Evolutionary conservation across 371 early-diverging fungal species (phyloP).

Genomic region (Chytridium lagenaria): DNA sequence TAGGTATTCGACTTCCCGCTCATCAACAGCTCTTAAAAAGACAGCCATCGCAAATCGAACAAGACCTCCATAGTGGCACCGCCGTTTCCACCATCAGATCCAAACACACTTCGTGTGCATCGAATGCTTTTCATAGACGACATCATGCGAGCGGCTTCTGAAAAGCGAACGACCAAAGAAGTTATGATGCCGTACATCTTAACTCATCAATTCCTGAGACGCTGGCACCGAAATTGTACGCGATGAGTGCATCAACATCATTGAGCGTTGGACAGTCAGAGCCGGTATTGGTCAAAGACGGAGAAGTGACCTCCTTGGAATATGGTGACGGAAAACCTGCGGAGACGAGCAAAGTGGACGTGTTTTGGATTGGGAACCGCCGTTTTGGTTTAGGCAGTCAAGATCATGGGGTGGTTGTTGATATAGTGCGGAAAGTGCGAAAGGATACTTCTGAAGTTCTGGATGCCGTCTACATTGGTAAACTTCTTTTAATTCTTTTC

Average conservation of each 20-base stretch:
- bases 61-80: background rate
- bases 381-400: constrained; percentile 5
- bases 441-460: too few species aligned
- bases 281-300: background rate
- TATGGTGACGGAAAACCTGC: background rate
- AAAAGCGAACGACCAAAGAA: background rate
- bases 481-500: too few species aligned
- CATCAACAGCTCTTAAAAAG: background rate
- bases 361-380: constrained; percentile 15
- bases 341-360: constrained; percentile 6
- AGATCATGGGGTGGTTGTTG: constrained; percentile 11
- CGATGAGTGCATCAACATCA: background rate
- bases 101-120: background rate
- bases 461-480: too few species aligned
- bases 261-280: background rate
- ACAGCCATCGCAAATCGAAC: background rate
- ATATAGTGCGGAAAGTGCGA: background rate
- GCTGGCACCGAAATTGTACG: background rate
- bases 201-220: background rate
- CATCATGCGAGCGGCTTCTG: background rate
- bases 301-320: background rate
- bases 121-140: constrained; percentile 11
- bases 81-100: constrained; percentile 11
- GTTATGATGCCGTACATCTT: background rate
- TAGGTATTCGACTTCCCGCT: background rate